Percentiles rank a stretch among this genome's conserved stretches.
phyloP scores from a whole-genome alignment of 2,329 filamentous ascomycete species.

The Apiospora arundinis region DNA sequence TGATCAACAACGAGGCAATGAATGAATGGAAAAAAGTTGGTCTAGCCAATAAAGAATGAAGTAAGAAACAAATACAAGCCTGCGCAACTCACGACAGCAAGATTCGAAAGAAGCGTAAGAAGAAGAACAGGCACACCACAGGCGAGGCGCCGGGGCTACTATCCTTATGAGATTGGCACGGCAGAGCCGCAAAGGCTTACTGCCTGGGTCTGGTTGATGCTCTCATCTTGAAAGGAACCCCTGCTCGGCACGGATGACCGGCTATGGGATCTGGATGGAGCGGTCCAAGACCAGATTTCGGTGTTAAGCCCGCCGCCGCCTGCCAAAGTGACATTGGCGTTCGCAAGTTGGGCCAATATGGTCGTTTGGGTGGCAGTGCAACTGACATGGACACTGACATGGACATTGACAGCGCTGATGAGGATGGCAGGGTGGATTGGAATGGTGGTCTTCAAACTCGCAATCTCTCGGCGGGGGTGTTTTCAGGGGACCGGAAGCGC shows the following conservation, averaged over 20 bases:
- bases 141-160: not conserved
- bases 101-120: slow-evolving; percentile 9
- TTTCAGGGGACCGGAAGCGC: slow-evolving; percentile 10
- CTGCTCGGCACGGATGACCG: not conserved
- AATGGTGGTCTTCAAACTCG: slow-evolving; percentile 1
- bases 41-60: slow-evolving; percentile 9
- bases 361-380: slow-evolving; percentile 10
- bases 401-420: not conserved
- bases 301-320: not conserved
- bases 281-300: not conserved
- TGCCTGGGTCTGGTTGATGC: not conserved
- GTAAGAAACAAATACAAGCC: slow-evolving; percentile 10
- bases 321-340: not conserved
- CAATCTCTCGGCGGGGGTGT: slow-evolving; percentile 15
- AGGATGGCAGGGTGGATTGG: not conserved
- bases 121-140: not conserved
- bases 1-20: slow-evolving; percentile 17
- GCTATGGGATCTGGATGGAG: not conserved
- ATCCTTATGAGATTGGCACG: not conserved
- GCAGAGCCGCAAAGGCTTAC: not conserved
- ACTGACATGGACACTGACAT: not conserved
- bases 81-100: slow-evolving; percentile 7
- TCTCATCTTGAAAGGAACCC: not conserved
- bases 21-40: slow-evolving; percentile 15
- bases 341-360: not conserved